A percentile compares a stretch with the other conserved stretches of the same genome.
These are phyloP conservation scores for Flammula alnicola DNA, from an alignment of 1,284 basidiomycete genomes.

Conservation along the genomic window DNA sequence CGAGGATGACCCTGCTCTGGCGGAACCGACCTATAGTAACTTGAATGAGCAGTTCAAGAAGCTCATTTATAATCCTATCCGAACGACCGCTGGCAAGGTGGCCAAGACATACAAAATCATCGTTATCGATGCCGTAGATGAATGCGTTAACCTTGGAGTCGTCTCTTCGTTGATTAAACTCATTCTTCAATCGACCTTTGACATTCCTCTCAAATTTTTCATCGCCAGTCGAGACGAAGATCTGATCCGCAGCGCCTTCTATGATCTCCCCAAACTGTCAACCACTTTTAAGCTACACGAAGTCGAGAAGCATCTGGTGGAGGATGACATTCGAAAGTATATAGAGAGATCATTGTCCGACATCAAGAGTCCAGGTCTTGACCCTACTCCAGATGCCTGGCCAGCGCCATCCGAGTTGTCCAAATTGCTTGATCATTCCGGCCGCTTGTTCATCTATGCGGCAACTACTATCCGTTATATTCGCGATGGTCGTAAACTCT, in stretches of 20 bases:
- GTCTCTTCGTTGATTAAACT: slow-evolving; percentile 10
- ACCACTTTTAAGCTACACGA: slow-evolving; percentile 18
- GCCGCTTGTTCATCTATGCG: slow-evolving; percentile 20
- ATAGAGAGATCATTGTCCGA: slow-evolving; percentile 10
- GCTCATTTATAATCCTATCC: slow-evolving; percentile 17
- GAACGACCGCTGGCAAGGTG: neutral
- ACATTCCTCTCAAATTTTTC: slow-evolving; percentile 20
- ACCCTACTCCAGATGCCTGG: neutral
- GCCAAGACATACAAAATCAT: slow-evolving; percentile 13
- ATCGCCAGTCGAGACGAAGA: slow-evolving; percentile 20
- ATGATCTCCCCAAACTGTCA: neutral
- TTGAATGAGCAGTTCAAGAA: slow-evolving; percentile 21
- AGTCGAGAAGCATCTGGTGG: slow-evolving; percentile 20
- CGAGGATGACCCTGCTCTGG: slow-evolving; percentile 14
- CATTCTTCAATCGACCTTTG: slow-evolving; percentile 3
- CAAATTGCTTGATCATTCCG: slow-evolving; percentile 5
- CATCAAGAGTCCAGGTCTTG: neutral
- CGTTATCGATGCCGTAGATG: slow-evolving; percentile 26
- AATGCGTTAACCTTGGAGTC: slow-evolving; percentile 15
- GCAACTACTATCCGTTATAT: slow-evolving; percentile 21
- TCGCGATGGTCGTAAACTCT: slow-evolving; percentile 3
- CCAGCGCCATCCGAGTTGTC: slow-evolving; percentile 2
- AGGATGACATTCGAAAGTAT: slow-evolving; percentile 22
- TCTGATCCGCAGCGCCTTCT: slow-evolving; percentile 13
- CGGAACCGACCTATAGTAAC: slow-evolving; percentile 8